A percentile compares a stretch with the other conserved stretches of the same genome.
Conservation (phyloP, 345 rosid genomes). For the Xanthoceras sorbifolium region DNA sequence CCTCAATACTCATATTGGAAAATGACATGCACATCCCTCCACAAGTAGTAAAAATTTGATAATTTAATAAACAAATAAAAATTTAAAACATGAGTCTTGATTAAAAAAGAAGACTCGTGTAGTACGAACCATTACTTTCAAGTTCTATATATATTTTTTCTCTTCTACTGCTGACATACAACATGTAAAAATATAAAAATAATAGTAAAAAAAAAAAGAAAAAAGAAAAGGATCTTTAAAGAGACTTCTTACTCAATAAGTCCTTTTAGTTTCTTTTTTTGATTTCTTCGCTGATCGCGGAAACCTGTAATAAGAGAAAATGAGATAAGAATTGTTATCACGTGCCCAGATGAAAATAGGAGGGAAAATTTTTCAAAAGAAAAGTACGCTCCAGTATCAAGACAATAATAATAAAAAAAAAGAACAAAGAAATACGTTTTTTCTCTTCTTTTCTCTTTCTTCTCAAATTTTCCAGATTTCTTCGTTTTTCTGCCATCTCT, state of each 20-base stretch:
- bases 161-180: background rate
- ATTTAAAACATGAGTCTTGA: background rate
- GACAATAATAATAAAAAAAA: too few relatives aligned
- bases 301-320: slow-evolving; percentile 50
- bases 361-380: too few relatives aligned
- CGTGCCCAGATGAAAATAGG: background rate
- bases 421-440: slow-evolving; percentile 43
- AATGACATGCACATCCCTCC: background rate
- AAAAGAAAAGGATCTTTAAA: background rate
- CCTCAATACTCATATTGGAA: background rate
- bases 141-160: background rate
- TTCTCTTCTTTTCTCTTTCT: slow-evolving; percentile 83
- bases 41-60: background rate
- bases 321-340: background rate
- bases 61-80: background rate
- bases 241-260: background rate
- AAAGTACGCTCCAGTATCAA: background rate
- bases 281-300: slow-evolving; percentile 73
- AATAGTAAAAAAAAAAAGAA: background rate
- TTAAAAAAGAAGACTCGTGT: background rate
- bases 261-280: slow-evolving; percentile 48
- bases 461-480: slow-evolving; percentile 42
- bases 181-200: background rate
- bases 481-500: slow-evolving; percentile 60
- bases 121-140: too few relatives aligned